A percentile compares a stretch with the other conserved stretches of the same genome.
phyloP scores from a whole-genome alignment of 2,329 filamentous ascomycete genomes.

The Aureobasidium melanogenum region DNA sequence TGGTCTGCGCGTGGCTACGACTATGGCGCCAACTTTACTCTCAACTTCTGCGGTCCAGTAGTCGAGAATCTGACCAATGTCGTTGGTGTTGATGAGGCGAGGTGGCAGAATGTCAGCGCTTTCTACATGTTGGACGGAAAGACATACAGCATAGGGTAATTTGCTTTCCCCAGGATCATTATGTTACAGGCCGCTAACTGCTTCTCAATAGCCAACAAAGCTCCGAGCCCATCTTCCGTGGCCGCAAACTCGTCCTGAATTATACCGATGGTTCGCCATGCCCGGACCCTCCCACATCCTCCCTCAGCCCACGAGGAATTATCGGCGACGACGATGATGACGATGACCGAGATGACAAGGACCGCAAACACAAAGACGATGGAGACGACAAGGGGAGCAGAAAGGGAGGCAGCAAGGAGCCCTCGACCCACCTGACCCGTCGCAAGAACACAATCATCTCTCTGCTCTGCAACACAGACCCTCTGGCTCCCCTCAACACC shows the following conservation, averaged over 20 bases:
- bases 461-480: slow-evolving; percentile 84
- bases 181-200: neutral
- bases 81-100: slow-evolving; percentile 51
- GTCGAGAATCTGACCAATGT: slow-evolving; percentile 44
- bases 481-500: slow-evolving; percentile 56
- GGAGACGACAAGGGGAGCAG: slow-evolving; percentile 19
- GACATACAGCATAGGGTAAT: slow-evolving; percentile 67
- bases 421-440: slow-evolving; percentile 47
- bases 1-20: slow-evolving; percentile 64
- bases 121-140: slow-evolving; percentile 61
- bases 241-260: slow-evolving; percentile 52
- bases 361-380: slow-evolving; percentile 23
- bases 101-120: slow-evolving; percentile 68
- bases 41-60: slow-evolving; percentile 75
- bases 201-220: slow-evolving; percentile 41
- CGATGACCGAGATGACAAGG: slow-evolving; percentile 23
- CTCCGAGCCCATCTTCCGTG: slow-evolving; percentile 48
- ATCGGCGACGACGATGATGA: slow-evolving; percentile 30
- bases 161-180: too few relatives aligned
- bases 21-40: slow-evolving; percentile 70
- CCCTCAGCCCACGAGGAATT: slow-evolving; percentile 25
- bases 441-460: slow-evolving; percentile 82
- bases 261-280: slow-evolving; percentile 44
- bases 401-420: slow-evolving; percentile 15
- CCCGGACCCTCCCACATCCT: slow-evolving; percentile 20